Base-by-base conservation (phyloP, 345 rosid genomes). In the Orychophragmus violaceus region DNA sequence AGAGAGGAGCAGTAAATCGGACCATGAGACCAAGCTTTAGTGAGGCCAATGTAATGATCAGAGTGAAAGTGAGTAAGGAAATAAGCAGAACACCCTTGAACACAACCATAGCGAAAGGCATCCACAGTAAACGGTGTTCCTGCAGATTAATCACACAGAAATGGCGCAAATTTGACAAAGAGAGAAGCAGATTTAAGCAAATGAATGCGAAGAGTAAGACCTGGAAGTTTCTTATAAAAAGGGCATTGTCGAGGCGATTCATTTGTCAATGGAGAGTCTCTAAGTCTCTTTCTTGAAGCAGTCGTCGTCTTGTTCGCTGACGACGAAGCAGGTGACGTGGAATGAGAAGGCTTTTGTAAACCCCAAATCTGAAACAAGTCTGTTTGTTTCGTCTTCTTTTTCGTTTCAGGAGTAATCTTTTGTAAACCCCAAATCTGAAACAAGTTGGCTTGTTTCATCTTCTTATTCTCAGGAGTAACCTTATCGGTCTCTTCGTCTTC, bases 1-100 rank as follows among this genome's bases (percentile, higher is more conserved):
- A 89, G 77, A 51, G 83, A 80, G 19, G 82, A 78, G 36, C 94
- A 85, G 52, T 85, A 85, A 42, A 89, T 81, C 6, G 88, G 91
- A 57, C 89, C 91, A 27, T 87, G 86, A 28, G 87, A 81, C 96
- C 94, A 87, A 59, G 69, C 48, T 62, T 84, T 89, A 49, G 80
- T 71, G 57, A 89, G 91, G 32, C 96, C 96, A 54, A 80, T 87
- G 35, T 85, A 89, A 49, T 87, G 94, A 81, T 89, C 94, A 62
- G 59, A 70, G 56, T 87, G 96, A 68, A 84, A 89, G 49, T 89
- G 94, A n/a, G 91, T 83, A 49, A 87, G 87, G 68, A 89, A 89
- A 70, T 85, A 89, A 10, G 94, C 94, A 54, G 74, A 83, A 28
- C 84, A 89, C 21, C 85, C 88, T 69, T 79, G 78, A 22, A 89